Evolutionary conservation across 371 early-diverging fungal species (phyloP).

Genomic region (Mortierella sp.): DNA sequence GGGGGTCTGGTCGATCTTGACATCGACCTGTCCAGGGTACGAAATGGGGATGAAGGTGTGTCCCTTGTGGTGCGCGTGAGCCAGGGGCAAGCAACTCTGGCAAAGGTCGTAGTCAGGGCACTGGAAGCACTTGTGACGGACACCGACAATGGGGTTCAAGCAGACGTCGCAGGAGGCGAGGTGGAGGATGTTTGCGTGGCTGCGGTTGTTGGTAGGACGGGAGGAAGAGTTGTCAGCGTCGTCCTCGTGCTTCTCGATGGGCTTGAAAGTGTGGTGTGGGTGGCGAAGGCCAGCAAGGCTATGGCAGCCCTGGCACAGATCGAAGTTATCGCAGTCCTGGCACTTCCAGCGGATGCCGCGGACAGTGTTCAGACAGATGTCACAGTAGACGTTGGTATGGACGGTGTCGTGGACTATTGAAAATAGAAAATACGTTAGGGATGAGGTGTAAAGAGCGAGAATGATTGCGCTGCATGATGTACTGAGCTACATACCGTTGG

Average conservation of each 20-base stretch:
- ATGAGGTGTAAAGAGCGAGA: neutral
- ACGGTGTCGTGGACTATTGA: conserved; percentile 10
- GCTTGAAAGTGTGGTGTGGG: conserved; percentile 54
- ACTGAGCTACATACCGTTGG: neutral
- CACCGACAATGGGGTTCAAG: conserved; percentile 62
- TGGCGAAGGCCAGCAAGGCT: conserved; percentile 38
- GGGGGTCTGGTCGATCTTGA: conserved; percentile 46
- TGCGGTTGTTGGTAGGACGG: neutral
- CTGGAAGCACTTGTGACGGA: conserved; percentile 66
- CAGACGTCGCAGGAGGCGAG: conserved; percentile 65
- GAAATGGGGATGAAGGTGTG: conserved; percentile 59
- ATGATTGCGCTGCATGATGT: neutral
- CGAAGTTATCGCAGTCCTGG: conserved; percentile 64
- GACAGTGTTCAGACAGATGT: conserved; percentile 62
- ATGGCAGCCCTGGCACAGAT: conserved; percentile 66
- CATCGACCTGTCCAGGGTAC: conserved; percentile 56
- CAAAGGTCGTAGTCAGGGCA: conserved; percentile 71
- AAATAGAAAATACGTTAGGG: neutral
- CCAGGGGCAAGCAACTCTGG: conserved; percentile 59
- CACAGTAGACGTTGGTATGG: conserved; percentile 58
- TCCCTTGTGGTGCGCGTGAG: conserved; percentile 59
- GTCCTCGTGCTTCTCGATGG: conserved; percentile 19
- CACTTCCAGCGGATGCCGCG: conserved; percentile 65
- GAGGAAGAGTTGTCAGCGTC: conserved; percentile 10
- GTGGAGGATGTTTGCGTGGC: conserved; percentile 23